A percentile compares a stretch with the other conserved stretches of the same genome.
Conservation (phyloP, 2,329 filamentous ascomycete species). For the Bipolaris victoriae region DNA sequence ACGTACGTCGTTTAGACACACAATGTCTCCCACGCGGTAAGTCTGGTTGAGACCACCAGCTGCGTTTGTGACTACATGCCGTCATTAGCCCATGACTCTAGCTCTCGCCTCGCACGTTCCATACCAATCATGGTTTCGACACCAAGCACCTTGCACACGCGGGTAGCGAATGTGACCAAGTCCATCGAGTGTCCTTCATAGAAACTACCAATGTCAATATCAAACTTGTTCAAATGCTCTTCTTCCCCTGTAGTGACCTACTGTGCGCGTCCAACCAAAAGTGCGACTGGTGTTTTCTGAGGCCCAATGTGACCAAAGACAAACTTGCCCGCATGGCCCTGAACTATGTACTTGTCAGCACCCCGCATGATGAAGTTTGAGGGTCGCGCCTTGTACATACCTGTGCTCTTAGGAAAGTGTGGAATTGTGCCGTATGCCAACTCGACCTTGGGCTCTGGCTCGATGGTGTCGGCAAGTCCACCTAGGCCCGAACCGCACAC, state of each 20-base stretch:
- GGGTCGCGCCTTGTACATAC: constrained; percentile 48
- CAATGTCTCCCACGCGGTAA: constrained; percentile 69
- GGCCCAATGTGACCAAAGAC: constrained; percentile 66
- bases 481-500: constrained; percentile 70
- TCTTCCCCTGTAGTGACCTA: constrained; percentile 49
- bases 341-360: constrained; percentile 45
- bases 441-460: constrained; percentile 57
- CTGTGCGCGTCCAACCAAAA: constrained; percentile 70
- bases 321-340: constrained; percentile 69
- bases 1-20: constrained; percentile 67
- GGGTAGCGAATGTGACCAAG: constrained; percentile 66
- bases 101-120: not conserved
- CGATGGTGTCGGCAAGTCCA: constrained; percentile 64
- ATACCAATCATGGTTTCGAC: constrained; percentile 65
- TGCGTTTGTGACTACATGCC: constrained; percentile 65
- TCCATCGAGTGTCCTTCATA: constrained; percentile 72
- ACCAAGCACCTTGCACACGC: constrained; percentile 67
- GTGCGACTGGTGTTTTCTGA: constrained; percentile 61
- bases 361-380: not conserved
- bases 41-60: constrained; percentile 69
- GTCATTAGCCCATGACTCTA: constrained; percentile 20
- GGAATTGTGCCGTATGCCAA: constrained; percentile 66
- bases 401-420: constrained; percentile 65
- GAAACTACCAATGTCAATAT: constrained; percentile 56
- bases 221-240: not conserved